A percentile compares a stretch with the other conserved stretches of the same genome.
Evolutionary conservation across 2,329 filamentous ascomycete genomes (phyloP).

Genomic region (Microdochium nivale): DNA sequence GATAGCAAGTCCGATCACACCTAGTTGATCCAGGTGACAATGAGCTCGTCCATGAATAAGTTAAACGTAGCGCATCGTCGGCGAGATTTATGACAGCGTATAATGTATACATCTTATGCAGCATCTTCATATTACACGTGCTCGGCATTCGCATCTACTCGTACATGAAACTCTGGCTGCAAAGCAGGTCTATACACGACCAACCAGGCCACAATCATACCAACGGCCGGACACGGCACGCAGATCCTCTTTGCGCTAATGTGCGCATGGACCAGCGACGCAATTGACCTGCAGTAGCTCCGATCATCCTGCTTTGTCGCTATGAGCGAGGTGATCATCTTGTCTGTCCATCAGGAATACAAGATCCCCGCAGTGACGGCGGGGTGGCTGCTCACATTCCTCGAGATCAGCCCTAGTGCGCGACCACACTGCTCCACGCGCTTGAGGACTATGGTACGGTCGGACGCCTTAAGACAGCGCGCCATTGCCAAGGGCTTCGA

Average conservation of each 20-base stretch:
- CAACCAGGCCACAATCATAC: constrained; percentile 43
- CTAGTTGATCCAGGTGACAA: no score
- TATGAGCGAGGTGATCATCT: constrained; percentile 22
- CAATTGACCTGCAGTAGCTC: constrained; percentile 41
- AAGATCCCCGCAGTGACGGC: constrained; percentile 24
- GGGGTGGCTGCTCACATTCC: constrained; percentile 25
- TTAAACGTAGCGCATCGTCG: constrained; percentile 17
- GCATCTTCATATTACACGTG: constrained; percentile 21
- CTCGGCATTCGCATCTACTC: constrained; percentile 26
- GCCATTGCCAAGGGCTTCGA: no score
- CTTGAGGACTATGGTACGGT: no score
- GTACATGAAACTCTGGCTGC: constrained; percentile 25
- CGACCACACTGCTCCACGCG: no score
- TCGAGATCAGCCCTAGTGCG: constrained; percentile 23
- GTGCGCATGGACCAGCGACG: constrained; percentile 46
- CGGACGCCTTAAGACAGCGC: no score
- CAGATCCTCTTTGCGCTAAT: constrained; percentile 39
- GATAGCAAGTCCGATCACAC: no score
- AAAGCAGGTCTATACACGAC: constrained; percentile 20
- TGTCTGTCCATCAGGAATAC: constrained; percentile 23
- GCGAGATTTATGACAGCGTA: constrained; percentile 18
- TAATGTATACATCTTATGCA: constrained; percentile 23
- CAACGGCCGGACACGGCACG: constrained; percentile 28
- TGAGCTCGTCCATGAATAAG: background rate
- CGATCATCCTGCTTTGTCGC: constrained; percentile 34